Base-by-base conservation (phyloP, 2,329 filamentous ascomycete genomes). In the Epichloe hybrida region DNA sequence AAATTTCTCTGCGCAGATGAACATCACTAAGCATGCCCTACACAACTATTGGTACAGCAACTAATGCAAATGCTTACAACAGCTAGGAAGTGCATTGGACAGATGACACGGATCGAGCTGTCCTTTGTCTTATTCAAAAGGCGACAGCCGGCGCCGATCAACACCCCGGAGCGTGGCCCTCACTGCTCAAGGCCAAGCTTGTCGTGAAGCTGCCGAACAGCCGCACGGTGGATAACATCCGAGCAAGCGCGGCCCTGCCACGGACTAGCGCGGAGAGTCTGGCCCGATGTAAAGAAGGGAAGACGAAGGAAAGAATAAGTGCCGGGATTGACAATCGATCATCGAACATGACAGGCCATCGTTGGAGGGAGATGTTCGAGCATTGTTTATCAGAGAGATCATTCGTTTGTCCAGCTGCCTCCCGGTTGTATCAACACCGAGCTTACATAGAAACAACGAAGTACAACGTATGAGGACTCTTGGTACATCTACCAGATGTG, bases 91-190 rank as follows among this genome's bases (percentile, higher is more conserved):
- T n/a, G n/a, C n/a, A n/a, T n/a, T n/a, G n/a, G n/a, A n/a, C n/a
- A n/a, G n/a, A n/a, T n/a, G n/a, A 37, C 31, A 39, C 38, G 15
- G 13, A 45, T 15, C 12, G 13, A 40, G 17, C n/a, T 27, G 27
- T 34, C 34, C 20, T 38, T 9, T 27, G 11, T 9, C 17, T 17
- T 31, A 15, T 47, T 20, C 34, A 27, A 37, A 47, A 45, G 38
- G 20, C 15, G 34, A 44, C n/a, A 31, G 50, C 34, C 39, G 40
- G 35, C 21, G 41, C 46, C 46, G 46, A 49, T 48, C 50, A 52
- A 43, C 31, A 51, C 21, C 50, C 46, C 34, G 8, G 45, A 43
- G 37, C 39, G 17, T 38, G 49, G 38, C 21, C 34, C 13, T 31
- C 34, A 15, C 13, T 46, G 7, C 11, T 27, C 20, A 27, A 42